Percentiles rank a stretch among this genome's conserved stretches.
Conservation (phyloP, 805 yeast genomes). For the Groenewaldozyma tartarivorans region DNA sequence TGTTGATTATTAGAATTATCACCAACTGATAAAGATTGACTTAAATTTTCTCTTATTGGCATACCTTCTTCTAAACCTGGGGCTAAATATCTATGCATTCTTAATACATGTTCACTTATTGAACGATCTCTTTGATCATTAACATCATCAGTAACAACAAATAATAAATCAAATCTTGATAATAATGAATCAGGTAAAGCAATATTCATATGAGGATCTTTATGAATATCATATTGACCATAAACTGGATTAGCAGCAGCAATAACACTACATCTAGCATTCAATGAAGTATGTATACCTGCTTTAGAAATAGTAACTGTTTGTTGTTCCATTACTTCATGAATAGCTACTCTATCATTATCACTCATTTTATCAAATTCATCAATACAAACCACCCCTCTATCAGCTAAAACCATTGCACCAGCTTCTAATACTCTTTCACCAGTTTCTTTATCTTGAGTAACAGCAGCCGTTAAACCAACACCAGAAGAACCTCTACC, state of each 20-base stretch:
- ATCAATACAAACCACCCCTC: slow-evolving; percentile 96
- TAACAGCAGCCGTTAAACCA: slow-evolving; percentile 98
- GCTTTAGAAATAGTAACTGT: slow-evolving; percentile 97
- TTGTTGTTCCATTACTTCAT: slow-evolving; percentile 99
- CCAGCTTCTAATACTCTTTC: slow-evolving; percentile 96
- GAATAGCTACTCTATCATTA: slow-evolving; percentile 93
- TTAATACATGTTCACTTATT: slow-evolving; percentile 87
- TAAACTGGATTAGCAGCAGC: slow-evolving; percentile 98
- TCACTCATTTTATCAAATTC: slow-evolving; percentile 98
- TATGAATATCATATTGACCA: slow-evolving; percentile 93
- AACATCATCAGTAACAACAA: slow-evolving; percentile 93
- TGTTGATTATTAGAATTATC: slow-evolving; percentile 33
- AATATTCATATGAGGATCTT: slow-evolving; percentile 92
- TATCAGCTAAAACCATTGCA: slow-evolving; percentile 97
- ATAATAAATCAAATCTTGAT: slow-evolving; percentile 92
- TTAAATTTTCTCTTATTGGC: slow-evolving; percentile 73
- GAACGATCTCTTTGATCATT: slow-evolving; percentile 74
- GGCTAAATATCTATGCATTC: slow-evolving; percentile 85
- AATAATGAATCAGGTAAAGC: slow-evolving; percentile 93
- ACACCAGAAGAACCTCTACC: slow-evolving; percentile 99
- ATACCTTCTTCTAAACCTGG: slow-evolving; percentile 88
- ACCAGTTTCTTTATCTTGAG: slow-evolving; percentile 93
- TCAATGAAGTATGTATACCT: slow-evolving; percentile 91
- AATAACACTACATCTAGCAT: slow-evolving; percentile 92
- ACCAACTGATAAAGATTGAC: slow-evolving; percentile 74